Evolutionary conservation across 805 yeast species (phyloP), one percentile per base, ranked within the genome.

Genomic region (Saturnispora galanensis): DNA sequence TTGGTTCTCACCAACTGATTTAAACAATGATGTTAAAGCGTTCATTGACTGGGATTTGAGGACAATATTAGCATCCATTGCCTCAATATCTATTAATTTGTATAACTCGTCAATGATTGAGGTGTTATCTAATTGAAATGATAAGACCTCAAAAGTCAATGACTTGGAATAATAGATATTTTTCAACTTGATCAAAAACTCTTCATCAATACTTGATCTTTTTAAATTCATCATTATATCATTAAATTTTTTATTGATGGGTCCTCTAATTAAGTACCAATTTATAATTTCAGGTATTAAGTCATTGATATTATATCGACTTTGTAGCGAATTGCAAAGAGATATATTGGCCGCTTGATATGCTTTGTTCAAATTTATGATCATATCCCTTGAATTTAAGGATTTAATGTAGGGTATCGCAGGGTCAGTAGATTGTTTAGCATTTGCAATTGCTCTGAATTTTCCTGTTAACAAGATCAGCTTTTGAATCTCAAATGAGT

Each of bases 381-480:
- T 26, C 10, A 43, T 4, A 33, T 43, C 41, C 5, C 16, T 34
- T 3, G 39, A 39, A 30, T 30, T 34, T 18, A 49, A 53, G 10
- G 45, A 37, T 31, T 28, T 42, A 9, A 42, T 21, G 10, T 21
- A 31, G 4, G 26, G 30, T 7, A 10, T 16, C 26, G 26, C 26
- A 10, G 13, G 3, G 12, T 41, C 39, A 12, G 15, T 15, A 12
- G 21, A 30, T 17, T n/a, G 15, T 7, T 31, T 5, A 18, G 5
- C 12, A 10, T 39, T 29, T 6, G 26, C 18, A n/a, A 90, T 80
- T 54, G 86, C 84, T 45, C 88, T 65, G 53, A 81, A 81, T 61
- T 87, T 89, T 1, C 99, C 99, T 0, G 96, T 85, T 41, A 79
- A 67, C 18, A 90, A 65, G 0, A 90, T 71, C 59, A 82, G 81